Percentiles rank a stretch among this genome's conserved stretches.
phyloP scores from a whole-genome alignment of 169 alveolate species.

The Plasmodium coatneyi region DNA sequence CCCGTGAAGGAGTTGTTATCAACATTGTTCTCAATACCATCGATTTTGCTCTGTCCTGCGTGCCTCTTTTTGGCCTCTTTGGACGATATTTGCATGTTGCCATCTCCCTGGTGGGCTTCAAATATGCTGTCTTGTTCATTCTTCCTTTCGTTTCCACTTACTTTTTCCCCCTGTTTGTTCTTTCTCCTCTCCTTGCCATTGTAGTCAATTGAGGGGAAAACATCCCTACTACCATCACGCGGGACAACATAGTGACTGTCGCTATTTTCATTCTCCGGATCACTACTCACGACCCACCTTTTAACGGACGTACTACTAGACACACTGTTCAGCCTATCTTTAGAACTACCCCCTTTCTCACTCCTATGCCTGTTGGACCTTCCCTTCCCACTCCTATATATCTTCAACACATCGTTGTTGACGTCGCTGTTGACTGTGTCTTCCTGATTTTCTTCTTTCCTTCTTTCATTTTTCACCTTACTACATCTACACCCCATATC shows the following conservation, averaged over 20 bases:
- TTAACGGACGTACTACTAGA: not conserved
- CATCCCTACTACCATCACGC: not conserved
- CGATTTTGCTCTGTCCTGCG: not conserved
- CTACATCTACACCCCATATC: conserved; percentile 76
- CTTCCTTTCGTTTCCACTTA: not conserved
- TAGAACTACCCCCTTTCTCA: not conserved
- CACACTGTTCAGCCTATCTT: not conserved
- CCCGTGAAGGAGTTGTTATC: conserved; percentile 36
- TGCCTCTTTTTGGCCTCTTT: not conserved
- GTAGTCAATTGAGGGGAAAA: not conserved
- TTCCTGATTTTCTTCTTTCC: conserved; percentile 1
- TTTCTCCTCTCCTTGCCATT: not conserved
- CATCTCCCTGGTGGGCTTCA: not conserved
- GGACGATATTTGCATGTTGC: not conserved
- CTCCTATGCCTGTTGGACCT: not conserved
- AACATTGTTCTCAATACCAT: not conserved
- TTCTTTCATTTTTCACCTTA: conserved; percentile 49
- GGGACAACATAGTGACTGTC: not conserved
- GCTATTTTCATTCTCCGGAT: not conserved
- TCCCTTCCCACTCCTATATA: not conserved
- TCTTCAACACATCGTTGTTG: conserved; percentile 13
- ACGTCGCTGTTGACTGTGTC: not conserved
- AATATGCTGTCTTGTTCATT: not conserved
- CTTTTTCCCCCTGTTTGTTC: not conserved
- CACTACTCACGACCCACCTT: not conserved